Conservation (phyloP, 768 basidiomycete species). For the Amanita rimosa region DNA sequence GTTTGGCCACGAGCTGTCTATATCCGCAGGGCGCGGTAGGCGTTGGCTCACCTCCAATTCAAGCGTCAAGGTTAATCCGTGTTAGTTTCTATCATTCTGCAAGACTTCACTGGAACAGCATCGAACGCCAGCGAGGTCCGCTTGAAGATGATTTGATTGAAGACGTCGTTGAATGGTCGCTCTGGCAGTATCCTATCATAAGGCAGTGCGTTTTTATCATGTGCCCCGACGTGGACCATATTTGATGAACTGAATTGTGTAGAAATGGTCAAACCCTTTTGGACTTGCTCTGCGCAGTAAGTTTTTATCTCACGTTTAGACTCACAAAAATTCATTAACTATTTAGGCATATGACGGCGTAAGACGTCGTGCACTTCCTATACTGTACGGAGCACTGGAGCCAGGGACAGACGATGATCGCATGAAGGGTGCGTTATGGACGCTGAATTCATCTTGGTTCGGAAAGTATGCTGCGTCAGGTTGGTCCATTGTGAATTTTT, state of each 20-base stretch:
- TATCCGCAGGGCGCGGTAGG: constrained; percentile 54
- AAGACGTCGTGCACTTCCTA: constrained; percentile 47
- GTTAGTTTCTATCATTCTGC: constrained; percentile 53
- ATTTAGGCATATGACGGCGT: constrained; percentile 58
- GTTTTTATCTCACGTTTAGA: background rate
- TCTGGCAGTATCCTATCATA: constrained; percentile 63
- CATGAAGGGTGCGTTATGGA: constrained; percentile 90
- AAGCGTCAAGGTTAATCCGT: background rate
- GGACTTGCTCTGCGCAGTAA: constrained; percentile 39
- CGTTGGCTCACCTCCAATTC: background rate
- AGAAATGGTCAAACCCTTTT: constrained; percentile 36
- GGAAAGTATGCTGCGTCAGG: constrained; percentile 45
- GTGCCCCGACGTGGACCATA: constrained; percentile 13
- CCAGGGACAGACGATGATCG: constrained; percentile 74
- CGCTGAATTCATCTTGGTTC: constrained; percentile 53
- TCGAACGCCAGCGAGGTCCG: constrained; percentile 51
- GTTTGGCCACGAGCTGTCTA: constrained; percentile 67
- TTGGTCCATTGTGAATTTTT: constrained; percentile 13
- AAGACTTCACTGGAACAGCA: constrained; percentile 59
- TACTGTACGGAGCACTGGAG: constrained; percentile 43
- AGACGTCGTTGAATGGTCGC: constrained; percentile 62
- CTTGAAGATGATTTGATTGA: constrained; percentile 58
- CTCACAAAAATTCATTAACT: background rate
- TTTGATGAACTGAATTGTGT: constrained; percentile 2
- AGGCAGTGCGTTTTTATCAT: constrained; percentile 26